phyloP scores from a whole-genome alignment of 441 rosid genomes.

The Raphanus hybrid region DNA sequence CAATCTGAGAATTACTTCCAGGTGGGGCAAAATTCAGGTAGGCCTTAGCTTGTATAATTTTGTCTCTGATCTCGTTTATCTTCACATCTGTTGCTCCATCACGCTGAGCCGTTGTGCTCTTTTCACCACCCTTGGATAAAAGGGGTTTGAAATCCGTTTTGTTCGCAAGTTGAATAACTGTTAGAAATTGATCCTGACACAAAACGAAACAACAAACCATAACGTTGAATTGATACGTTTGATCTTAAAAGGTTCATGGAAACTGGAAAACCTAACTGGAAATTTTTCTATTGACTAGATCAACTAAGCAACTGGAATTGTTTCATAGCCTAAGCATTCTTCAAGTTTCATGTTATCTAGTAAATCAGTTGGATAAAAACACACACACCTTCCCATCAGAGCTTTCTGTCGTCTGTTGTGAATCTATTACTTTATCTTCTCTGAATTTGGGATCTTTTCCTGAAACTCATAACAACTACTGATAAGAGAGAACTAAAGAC shows the following conservation, averaged over 20 bases:
- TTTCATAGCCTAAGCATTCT: constrained; percentile 19
- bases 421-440: constrained; percentile 41
- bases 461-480: constrained; percentile 38
- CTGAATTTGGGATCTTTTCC: constrained; percentile 50
- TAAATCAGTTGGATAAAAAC: constrained; percentile 4
- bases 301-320: background rate
- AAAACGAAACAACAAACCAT: constrained; percentile 26
- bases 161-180: constrained; percentile 41
- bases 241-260: constrained; percentile 8
- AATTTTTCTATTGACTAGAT: constrained; percentile 3
- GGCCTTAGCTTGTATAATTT: constrained; percentile 76
- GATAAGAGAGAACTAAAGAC: constrained; percentile 27
- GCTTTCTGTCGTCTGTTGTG: constrained; percentile 37
- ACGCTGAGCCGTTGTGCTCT: constrained; percentile 35
- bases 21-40: constrained; percentile 73
- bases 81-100: constrained; percentile 59
- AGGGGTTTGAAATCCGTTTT: constrained; percentile 39
- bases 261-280: background rate
- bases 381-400: constrained; percentile 54
- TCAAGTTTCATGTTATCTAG: constrained; percentile 5
- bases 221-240: background rate
- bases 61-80: constrained; percentile 79
- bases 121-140: constrained; percentile 37
- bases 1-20: constrained; percentile 74
- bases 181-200: constrained; percentile 52